Percentiles rank a stretch among this genome's conserved stretches.
These are phyloP conservation scores for Puccinia novopanici DNA, from an alignment of 1,284 basidiomycete genomes.

Conservation along the genomic window DNA sequence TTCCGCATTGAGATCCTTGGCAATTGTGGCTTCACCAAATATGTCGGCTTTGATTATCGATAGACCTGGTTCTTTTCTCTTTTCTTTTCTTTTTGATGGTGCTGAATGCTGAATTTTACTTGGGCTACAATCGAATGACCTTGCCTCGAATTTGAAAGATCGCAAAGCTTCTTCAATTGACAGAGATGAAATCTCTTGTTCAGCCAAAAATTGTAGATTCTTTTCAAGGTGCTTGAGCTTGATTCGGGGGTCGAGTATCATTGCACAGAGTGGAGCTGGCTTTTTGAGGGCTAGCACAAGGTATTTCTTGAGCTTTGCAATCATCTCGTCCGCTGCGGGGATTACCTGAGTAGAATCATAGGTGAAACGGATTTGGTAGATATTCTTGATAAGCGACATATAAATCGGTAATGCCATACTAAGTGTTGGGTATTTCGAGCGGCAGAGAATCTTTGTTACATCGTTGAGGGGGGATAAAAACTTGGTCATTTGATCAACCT, in stretches of 20 bases:
- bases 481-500: not conserved
- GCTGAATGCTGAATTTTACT: not conserved
- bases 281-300: not conserved
- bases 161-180: not conserved
- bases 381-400: not conserved
- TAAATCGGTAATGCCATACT: constrained; percentile 1
- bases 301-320: constrained; percentile 5
- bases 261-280: not conserved
- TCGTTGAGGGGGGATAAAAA: not conserved
- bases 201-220: not conserved
- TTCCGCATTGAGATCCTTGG: too few relatives aligned
- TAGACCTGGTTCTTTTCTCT: not conserved
- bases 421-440: constrained; percentile 31
- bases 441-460: constrained; percentile 5
- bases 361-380: too few relatives aligned
- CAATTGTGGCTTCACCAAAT: too few relatives aligned
- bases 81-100: not conserved
- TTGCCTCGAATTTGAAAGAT: too few relatives aligned
- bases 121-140: too few relatives aligned
- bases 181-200: not conserved
- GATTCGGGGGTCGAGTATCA: constrained; percentile 15
- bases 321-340: not conserved
- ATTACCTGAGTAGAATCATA: not conserved
- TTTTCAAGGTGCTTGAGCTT: not conserved
- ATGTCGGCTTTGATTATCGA: too few relatives aligned